phyloP scores from a whole-genome alignment of 2,329 filamentous ascomycete genomes.

The Neodidymelliopsis sp. region DNA sequence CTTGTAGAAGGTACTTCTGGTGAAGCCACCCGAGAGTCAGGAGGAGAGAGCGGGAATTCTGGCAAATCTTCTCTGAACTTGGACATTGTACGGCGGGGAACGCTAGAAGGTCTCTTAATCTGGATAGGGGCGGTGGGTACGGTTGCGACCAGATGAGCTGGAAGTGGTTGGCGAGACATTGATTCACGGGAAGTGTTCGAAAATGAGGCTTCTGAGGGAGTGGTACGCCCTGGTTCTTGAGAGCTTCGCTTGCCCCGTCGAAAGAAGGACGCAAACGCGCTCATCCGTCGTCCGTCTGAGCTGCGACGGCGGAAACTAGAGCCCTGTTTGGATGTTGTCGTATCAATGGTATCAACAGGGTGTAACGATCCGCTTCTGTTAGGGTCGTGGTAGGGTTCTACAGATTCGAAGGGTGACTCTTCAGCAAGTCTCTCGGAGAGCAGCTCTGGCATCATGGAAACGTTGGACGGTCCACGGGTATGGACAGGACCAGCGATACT shows the following conservation, averaged over 20 bases:
- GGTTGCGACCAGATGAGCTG: constrained; percentile 57
- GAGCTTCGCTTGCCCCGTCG: constrained; percentile 64
- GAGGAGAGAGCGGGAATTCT: constrained; percentile 84
- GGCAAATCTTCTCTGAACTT: constrained; percentile 93
- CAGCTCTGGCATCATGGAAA: constrained; percentile 62
- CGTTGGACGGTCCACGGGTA: constrained; percentile 57
- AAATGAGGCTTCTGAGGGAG: constrained; percentile 73
- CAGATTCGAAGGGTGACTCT: constrained; percentile 51
- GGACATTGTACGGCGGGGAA: constrained; percentile 82
- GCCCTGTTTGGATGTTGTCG: constrained; percentile 35
- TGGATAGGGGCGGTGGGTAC: constrained; percentile 45
- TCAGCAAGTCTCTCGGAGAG: constrained; percentile 51
- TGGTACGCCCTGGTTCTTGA: constrained; percentile 59
- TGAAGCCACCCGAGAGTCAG: constrained; percentile 80
- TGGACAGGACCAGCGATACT: constrained; percentile 57
- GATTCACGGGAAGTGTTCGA: constrained; percentile 92
- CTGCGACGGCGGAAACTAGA: constrained; percentile 40
- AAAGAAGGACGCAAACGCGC: constrained; percentile 67
- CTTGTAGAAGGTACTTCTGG: constrained; percentile 67
- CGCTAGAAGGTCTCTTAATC: constrained; percentile 59
- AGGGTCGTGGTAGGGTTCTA: constrained; percentile 45
- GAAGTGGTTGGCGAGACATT: constrained; percentile 67
- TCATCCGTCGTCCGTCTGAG: constrained; percentile 47
- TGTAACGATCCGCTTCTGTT: constrained; percentile 44
- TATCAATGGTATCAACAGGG: constrained; percentile 43